Base-by-base conservation (phyloP, 768 basidiomycete genomes). In the Leccinum rimulosum region DNA sequence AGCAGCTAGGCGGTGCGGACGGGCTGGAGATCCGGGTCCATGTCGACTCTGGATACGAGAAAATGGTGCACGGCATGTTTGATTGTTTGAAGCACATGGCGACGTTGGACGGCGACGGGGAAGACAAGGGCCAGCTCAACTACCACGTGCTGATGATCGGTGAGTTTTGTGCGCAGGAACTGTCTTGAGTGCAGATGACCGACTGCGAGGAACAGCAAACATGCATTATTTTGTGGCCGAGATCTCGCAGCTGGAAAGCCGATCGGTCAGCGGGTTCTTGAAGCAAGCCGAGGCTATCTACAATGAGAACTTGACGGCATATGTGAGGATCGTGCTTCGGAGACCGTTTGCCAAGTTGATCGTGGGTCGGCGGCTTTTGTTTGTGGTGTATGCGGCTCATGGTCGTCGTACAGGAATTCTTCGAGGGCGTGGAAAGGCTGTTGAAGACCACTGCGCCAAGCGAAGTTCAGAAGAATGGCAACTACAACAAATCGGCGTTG, bases 41-140 rank as follows among this genome's bases (percentile, higher is more conserved):
- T 51, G 90, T 97, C 35, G 89, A 98, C 67, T 75, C 78, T 5
- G 88, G 91, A 1, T 97, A 98, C 69, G 94, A 95, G 70, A 85
- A 81, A 65, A 91, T 98, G 47, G 89, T 94, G 38, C 86, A 89
- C 61, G 80, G 87, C 47, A 97, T 98, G 84, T 95, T 98, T 68
- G 95, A 93, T 49, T 89, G 86, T 14, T 73, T 98, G 61, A 95
- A 94, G 74, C 94, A 95, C 61, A 93, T 98, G 84, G 96, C 95
- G 11, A 98, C 97, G 73, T 76, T 96, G 80, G 90, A 95, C 57
- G 91, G 93, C 0, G 93, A 92, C 57, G 90, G 85, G 0, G 96
- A 98, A 69, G 95, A 95, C 73, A 98, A 98, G 74, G 95, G 95
- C 0, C 94, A 96, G 69, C 81, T 98, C 54, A 98, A 98, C 73